These are phyloP conservation scores for Alisma plantagoaquatica DNA, from an alignment of 106 monocot species.

Conservation along the genomic window DNA sequence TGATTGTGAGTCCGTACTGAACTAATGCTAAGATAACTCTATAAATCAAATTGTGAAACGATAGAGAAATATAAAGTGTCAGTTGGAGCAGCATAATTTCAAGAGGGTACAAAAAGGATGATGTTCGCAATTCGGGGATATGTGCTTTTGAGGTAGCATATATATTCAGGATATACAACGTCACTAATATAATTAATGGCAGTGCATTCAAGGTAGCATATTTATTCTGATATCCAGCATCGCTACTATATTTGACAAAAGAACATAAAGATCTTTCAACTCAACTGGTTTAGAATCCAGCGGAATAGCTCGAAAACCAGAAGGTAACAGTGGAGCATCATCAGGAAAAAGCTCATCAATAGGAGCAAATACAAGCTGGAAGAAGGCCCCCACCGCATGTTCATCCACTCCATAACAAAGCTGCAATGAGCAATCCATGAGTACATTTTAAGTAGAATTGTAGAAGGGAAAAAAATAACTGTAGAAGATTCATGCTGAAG, in stretches of 20 bases:
- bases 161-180: too few relatives aligned
- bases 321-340: constrained; percentile 77
- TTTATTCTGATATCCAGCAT: too few relatives aligned
- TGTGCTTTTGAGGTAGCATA: too few relatives aligned
- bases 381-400: constrained; percentile 63
- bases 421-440: constrained; percentile 23
- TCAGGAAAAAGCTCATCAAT: constrained; percentile 91
- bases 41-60: too few relatives aligned
- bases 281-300: constrained; percentile 78
- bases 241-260: not conserved
- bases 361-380: constrained; percentile 92
- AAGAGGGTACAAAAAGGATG: too few relatives aligned
- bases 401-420: constrained; percentile 92
- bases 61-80: too few relatives aligned
- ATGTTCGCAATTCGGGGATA: too few relatives aligned
- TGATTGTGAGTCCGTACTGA: too few relatives aligned
- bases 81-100: too few relatives aligned
- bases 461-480: not conserved
- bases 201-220: too few relatives aligned
- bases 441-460: not conserved
- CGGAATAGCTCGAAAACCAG: constrained; percentile 84
- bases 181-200: too few relatives aligned
- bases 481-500: not conserved
- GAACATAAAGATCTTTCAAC: not conserved
- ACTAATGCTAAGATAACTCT: too few relatives aligned